Conservation (phyloP, 495 filamentous ascomycete species). For the Hypoxylon perforatum region DNA sequence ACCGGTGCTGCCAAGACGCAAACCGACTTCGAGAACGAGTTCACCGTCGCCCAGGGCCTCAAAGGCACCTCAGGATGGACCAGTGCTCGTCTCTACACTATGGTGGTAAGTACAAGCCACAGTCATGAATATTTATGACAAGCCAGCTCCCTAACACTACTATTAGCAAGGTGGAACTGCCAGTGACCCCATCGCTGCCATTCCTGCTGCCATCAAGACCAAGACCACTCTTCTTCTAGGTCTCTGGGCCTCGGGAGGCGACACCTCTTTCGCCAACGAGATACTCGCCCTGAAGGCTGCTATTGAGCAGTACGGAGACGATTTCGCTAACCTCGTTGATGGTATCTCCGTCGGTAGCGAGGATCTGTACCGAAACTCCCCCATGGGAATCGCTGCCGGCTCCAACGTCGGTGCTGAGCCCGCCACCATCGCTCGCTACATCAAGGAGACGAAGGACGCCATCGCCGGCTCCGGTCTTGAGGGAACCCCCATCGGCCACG, state of each 20-base stretch:
- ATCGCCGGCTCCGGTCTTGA: conserved; percentile 69
- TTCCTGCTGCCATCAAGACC: conserved; percentile 81
- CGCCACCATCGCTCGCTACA: conserved; percentile 69
- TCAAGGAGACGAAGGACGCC: conserved; percentile 68
- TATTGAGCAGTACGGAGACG: conserved; percentile 69
- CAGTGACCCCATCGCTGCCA: conserved; percentile 71
- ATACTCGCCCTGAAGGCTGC: conserved; percentile 72
- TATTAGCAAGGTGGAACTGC: conserved; percentile 61
- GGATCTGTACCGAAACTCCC: conserved; percentile 85
- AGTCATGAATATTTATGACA: not conserved
- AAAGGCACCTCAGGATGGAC: conserved; percentile 78
- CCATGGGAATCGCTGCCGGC: conserved; percentile 56
- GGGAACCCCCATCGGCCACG: conserved; percentile 76
- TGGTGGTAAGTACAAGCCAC: conserved; percentile 52
- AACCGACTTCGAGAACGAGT: conserved; percentile 75
- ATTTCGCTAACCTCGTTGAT: conserved; percentile 71
- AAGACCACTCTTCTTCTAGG: conserved; percentile 79
- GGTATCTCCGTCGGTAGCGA: conserved; percentile 93
- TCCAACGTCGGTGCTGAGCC: conserved; percentile 66
- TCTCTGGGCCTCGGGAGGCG: conserved; percentile 79
- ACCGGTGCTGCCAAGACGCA: conserved; percentile 71
- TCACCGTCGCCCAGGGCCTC: conserved; percentile 75
- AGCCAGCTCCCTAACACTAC: conserved; percentile 10
- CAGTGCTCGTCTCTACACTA: conserved; percentile 70
- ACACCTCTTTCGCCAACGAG: conserved; percentile 72